Evolutionary conservation across 1,284 basidiomycete species (phyloP).

Genomic region (Paramarasmius palmivorus): DNA sequence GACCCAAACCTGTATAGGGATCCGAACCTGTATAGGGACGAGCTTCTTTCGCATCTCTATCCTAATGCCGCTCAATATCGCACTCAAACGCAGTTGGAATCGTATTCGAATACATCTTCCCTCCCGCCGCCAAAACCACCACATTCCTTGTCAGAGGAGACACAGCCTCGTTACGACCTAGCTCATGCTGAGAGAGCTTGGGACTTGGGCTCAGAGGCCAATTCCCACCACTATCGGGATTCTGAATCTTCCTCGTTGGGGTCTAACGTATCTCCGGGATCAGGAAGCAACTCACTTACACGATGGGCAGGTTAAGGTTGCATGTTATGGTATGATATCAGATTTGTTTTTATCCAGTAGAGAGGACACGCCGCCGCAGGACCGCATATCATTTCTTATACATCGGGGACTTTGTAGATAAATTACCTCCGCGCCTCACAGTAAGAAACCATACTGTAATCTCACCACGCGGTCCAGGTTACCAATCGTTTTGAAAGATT

Average conservation of each 20-base stretch:
- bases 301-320: background rate
- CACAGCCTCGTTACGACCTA: background rate
- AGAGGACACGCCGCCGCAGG: background rate
- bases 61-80: conserved; percentile 1
- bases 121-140: too few relatives aligned
- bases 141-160: background rate
- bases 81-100: too few relatives aligned
- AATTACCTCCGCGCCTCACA: too few relatives aligned
- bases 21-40: conserved; percentile 10
- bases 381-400: background rate
- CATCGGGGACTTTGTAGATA: conserved; percentile 1
- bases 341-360: background rate
- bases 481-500: background rate
- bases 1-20: conserved; percentile 9
- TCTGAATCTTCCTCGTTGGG: background rate
- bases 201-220: too few relatives aligned
- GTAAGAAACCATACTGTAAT: too few relatives aligned
- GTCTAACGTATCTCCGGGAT: too few relatives aligned
- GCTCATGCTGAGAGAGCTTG: background rate
- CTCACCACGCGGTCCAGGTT: background rate
- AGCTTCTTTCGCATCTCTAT: conserved; percentile 11
- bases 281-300: background rate
- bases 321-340: background rate
- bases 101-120: too few relatives aligned
- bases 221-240: background rate